These are phyloP conservation scores for Stagonosporopsis chrysanthemi DNA, from an alignment of 2,329 filamentous ascomycete genomes.

Conservation along the genomic window DNA sequence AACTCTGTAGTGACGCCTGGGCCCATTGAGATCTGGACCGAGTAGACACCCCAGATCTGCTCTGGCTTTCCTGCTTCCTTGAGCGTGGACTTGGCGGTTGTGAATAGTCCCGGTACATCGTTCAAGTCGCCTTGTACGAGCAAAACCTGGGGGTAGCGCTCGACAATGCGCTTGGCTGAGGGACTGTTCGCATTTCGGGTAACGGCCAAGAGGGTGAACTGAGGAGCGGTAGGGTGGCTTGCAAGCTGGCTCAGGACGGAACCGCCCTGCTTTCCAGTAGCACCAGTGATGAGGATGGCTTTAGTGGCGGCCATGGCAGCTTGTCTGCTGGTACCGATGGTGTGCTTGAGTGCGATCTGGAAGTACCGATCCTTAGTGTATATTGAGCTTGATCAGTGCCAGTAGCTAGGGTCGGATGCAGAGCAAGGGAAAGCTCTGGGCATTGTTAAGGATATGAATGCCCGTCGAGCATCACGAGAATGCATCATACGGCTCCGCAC, in stretches of 20 bases:
- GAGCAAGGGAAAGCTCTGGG: background rate
- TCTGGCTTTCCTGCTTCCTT: slow-evolving; percentile 43
- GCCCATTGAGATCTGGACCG: slow-evolving; percentile 62
- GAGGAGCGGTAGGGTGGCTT: slow-evolving; percentile 38
- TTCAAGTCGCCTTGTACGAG: slow-evolving; percentile 67
- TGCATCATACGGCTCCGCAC: slow-evolving; percentile 16
- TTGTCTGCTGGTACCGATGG: slow-evolving; percentile 11
- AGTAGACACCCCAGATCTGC: slow-evolving; percentile 67
- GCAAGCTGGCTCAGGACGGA: slow-evolving; percentile 54
- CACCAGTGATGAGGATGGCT: slow-evolving; percentile 54
- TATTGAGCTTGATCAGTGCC: background rate
- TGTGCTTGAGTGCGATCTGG: background rate
- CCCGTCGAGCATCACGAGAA: background rate
- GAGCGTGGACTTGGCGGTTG: slow-evolving; percentile 50
- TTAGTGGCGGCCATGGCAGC: slow-evolving; percentile 46
- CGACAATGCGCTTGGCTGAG: slow-evolving; percentile 58
- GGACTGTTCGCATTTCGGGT: slow-evolving; percentile 64
- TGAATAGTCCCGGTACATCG: slow-evolving; percentile 60
- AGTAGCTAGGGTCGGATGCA: background rate
- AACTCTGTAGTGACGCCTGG: slow-evolving; percentile 52
- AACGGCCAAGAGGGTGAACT: slow-evolving; percentile 65
- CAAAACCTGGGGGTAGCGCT: slow-evolving; percentile 58
- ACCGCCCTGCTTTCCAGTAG: slow-evolving; percentile 58
- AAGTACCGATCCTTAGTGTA: background rate
- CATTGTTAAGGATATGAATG: background rate